Conservation (phyloP, 2,329 filamentous ascomycete genomes). For the Aspergillus fumigatiaffinis region DNA sequence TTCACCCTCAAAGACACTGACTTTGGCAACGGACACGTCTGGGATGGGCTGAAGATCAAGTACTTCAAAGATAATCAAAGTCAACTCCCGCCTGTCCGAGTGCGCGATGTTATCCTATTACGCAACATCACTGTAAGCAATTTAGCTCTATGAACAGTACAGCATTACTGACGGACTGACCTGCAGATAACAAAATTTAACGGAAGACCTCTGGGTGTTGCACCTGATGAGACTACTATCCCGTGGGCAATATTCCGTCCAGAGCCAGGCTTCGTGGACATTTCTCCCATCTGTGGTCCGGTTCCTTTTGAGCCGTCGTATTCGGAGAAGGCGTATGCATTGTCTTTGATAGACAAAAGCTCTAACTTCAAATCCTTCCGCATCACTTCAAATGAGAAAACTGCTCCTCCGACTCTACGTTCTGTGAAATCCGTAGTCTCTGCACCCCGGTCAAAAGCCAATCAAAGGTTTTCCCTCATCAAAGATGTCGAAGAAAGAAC, state of each 20-base stretch:
- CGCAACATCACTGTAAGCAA: conserved; percentile 51
- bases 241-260: conserved; percentile 35
- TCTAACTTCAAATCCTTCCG: conserved; percentile 9
- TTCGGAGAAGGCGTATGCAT: conserved; percentile 27
- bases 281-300: conserved; percentile 26
- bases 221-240: conserved; percentile 22
- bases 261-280: conserved; percentile 16
- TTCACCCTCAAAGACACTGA: conserved; percentile 58
- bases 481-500: conserved; percentile 54
- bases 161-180: neutral
- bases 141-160: conserved; percentile 19
- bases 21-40: conserved; percentile 40
- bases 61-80: conserved; percentile 55
- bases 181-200: conserved; percentile 19
- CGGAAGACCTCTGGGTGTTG: conserved; percentile 22
- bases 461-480: conserved; percentile 54
- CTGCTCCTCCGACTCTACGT: neutral
- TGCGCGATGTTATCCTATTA: conserved; percentile 64
- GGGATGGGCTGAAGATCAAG: conserved; percentile 49
- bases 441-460: conserved; percentile 1
- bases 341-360: conserved; percentile 22
- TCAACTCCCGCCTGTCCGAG: conserved; percentile 42
- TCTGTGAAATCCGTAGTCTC: conserved; percentile 9
- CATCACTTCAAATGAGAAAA: neutral
- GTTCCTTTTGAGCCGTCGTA: conserved; percentile 21